phyloP scores from a whole-genome alignment of 2,329 filamentous ascomycete species.

The Xylaria digitata region DNA sequence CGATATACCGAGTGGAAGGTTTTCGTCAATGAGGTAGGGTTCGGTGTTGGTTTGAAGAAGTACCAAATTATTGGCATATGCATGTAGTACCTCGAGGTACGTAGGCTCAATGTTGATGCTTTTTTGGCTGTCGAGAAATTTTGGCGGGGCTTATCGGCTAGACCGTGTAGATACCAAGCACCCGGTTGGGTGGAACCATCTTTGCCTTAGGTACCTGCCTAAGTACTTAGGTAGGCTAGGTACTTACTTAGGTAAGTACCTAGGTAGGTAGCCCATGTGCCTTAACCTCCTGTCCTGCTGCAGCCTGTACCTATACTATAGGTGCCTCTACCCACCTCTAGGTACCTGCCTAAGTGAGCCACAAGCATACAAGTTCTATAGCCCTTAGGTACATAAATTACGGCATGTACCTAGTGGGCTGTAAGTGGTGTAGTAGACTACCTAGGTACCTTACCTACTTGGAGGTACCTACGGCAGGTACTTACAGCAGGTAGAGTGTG shows the following conservation, averaged over 20 bases:
- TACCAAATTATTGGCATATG: too few species aligned
- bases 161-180: slow-evolving; percentile 22
- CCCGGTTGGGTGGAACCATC: slow-evolving; percentile 20
- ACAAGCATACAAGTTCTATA: not conserved
- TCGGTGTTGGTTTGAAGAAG: too few species aligned
- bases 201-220: too few species aligned
- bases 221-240: not conserved
- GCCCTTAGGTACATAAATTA: not conserved
- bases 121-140: slow-evolving; percentile 30
- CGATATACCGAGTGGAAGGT: too few species aligned
- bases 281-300: too few species aligned
- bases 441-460: not conserved
- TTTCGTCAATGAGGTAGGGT: not conserved
- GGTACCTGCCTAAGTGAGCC: not conserved
- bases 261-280: too few species aligned
- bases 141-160: slow-evolving; percentile 36
- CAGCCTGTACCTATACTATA: too few species aligned
- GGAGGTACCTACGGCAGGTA: too few species aligned
- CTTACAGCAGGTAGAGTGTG: too few species aligned
- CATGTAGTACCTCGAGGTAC: not conserved
- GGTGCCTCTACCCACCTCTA: too few species aligned
- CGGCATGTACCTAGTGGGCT: not conserved
- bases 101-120: not conserved
- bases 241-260: too few species aligned
- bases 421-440: not conserved